Base-by-base conservation (phyloP, 1,284 basidiomycete species). In the Tilletia walkeri region DNA sequence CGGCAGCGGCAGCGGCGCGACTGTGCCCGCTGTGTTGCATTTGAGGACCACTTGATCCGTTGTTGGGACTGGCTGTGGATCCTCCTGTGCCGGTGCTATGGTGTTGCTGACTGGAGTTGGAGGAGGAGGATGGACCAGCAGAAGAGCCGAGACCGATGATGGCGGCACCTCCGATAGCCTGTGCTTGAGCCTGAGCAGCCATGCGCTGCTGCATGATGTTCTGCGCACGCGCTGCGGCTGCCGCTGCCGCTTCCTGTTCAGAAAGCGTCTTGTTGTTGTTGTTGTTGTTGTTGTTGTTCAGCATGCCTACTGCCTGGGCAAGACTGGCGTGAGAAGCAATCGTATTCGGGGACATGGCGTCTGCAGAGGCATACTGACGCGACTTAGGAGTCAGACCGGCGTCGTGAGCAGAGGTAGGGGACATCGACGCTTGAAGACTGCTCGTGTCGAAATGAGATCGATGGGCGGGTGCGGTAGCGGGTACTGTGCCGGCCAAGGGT, bases 201-300 rank as follows among this genome's bases (percentile, higher is more conserved):
- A 78, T 78, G 16, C 78, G 70, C 67, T 80, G 78, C 66, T 78
- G 75, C 72, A 80, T 80, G 66, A 80, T 79, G 39, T 77, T 61
- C 56, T 61, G 56, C 4, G 56, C 56, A 16, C 56, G 56, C 34
- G 56, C 56, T 12, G 56, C 56, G 1, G 56, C 56, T 10, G 56
- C 56, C 10, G 56, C 56, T 7, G 56, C 56, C 2, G 56, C 56
- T 7, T 61, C 56, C 36, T 61, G 20, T 24, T 61, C 56, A 7
- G 50, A 20, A n/a, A 53, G 50, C 7, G 50, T 30, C n/a, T 20
- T 20, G 24, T n/a, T 30, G n/a, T 53, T n/a, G 24, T 18, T 66
- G 20, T 59, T 49, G 20, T 68, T 71, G 30, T 72, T 75, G n/a
- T 53, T n/a, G 24, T 18, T 66, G 20, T 61, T 50, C n/a, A 68